A percentile compares a stretch with the other conserved stretches of the same genome.
These are phyloP conservation scores for Baorangia bicolor DNA, from an alignment of 768 basidiomycete genomes.

Conservation along the genomic window DNA sequence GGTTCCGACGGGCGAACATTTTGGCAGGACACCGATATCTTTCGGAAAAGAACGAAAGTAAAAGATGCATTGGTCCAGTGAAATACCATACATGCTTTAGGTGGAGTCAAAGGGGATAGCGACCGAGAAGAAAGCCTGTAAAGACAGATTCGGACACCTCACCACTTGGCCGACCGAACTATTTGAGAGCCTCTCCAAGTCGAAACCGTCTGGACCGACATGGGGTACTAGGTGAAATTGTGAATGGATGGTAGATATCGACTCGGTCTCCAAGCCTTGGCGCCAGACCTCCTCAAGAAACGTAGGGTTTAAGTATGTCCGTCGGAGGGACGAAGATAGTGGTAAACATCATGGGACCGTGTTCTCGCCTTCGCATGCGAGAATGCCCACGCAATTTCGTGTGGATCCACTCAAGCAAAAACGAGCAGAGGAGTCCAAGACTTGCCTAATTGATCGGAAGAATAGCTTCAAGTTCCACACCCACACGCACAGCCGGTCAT, in stretches of 20 bases:
- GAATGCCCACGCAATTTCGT: not conserved
- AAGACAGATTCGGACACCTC: not conserved
- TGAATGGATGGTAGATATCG: not conserved
- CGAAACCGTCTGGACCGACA: not conserved
- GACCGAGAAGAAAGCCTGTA: too few species aligned
- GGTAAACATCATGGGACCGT: not conserved
- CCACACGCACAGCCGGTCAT: not conserved
- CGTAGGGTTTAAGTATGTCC: not conserved
- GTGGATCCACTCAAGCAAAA: not conserved
- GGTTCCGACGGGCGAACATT: too few species aligned
- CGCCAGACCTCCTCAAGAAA: not conserved
- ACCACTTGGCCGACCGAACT: not conserved
- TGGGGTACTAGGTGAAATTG: not conserved
- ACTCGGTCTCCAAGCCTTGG: not conserved
- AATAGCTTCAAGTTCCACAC: not conserved
- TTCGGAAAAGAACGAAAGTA: too few species aligned
- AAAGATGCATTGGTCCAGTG: too few species aligned
- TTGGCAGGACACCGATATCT: too few species aligned
- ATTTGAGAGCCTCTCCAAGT: not conserved
- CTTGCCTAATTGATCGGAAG: constrained; percentile 3
- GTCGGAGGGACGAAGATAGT: not conserved
- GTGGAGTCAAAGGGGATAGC: too few species aligned
- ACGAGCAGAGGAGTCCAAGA: not conserved
- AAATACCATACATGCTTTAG: too few species aligned
- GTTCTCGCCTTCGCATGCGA: not conserved